Conservation (phyloP, 805 yeast genomes). For the Zygoascus ofunaensis region DNA sequence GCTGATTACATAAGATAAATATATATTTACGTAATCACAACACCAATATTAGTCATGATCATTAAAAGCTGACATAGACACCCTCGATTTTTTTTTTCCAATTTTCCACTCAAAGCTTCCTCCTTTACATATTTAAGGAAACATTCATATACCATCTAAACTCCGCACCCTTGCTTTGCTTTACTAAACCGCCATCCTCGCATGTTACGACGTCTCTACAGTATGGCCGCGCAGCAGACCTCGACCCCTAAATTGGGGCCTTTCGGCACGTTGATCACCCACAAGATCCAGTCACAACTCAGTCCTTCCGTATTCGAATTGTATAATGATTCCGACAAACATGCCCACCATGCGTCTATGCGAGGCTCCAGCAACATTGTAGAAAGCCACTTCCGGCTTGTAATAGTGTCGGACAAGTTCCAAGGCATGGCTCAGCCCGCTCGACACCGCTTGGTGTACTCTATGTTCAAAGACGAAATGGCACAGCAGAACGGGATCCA, state of each 20-base stretch:
- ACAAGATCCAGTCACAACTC: conserved; percentile 35
- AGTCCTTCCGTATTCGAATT: conserved; percentile 43
- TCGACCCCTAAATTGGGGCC: conserved; percentile 11
- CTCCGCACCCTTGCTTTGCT: no score
- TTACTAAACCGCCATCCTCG: no score
- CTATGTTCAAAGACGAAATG: conserved; percentile 62
- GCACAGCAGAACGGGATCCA: conserved; percentile 59
- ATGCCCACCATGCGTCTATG: conserved; percentile 78
- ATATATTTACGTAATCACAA: no score
- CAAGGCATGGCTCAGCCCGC: conserved; percentile 55
- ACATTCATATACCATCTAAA: no score
- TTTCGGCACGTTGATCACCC: conserved; percentile 31
- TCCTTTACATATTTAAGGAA: no score
- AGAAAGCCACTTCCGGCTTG: conserved; percentile 77
- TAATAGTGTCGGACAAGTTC: conserved; percentile 62
- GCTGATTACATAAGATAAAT: no score
- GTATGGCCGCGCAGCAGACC: not conserved
- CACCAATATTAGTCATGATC: no score
- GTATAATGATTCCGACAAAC: conserved; percentile 77
- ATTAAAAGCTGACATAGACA: no score
- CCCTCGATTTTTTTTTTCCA: no score
- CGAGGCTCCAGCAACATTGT: conserved; percentile 58
- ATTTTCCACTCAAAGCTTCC: no score
- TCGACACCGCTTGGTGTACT: conserved; percentile 71
- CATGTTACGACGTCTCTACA: not conserved